These are phyloP conservation scores for Phycomyces blakesleeanus DNA, from an alignment of 192 early-diverging fungal species.

Conservation along the genomic window DNA sequence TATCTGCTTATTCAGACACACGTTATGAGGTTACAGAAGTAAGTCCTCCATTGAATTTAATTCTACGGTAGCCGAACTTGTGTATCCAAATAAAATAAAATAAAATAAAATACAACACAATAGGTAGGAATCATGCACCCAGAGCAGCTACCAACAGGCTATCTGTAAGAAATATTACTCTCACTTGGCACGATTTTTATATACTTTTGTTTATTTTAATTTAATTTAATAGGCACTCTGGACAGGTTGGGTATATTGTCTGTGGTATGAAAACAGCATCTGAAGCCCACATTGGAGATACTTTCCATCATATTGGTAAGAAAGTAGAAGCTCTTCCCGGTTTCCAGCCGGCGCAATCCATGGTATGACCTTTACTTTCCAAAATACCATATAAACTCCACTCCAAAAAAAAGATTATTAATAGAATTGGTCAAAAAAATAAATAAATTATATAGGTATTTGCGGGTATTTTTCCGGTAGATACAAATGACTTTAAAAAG, in stretches of 20 bases:
- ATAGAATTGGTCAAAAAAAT: background rate
- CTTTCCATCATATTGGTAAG: slow-evolving; percentile 72
- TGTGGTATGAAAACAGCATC: slow-evolving; percentile 90
- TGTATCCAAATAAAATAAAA: too few relatives aligned
- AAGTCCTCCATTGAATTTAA: background rate
- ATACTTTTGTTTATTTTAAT: too few relatives aligned
- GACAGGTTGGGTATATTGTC: slow-evolving; percentile 89
- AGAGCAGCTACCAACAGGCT: slow-evolving; percentile 66
- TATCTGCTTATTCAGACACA: slow-evolving; percentile 69
- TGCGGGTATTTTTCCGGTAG: slow-evolving; percentile 91
- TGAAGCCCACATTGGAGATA: slow-evolving; percentile 95
- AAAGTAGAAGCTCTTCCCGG: slow-evolving; percentile 76
- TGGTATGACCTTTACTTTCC: slow-evolving; percentile 49
- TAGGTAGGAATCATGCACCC: slow-evolving; percentile 93
- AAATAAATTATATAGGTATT: slow-evolving; percentile 50
- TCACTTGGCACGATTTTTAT: too few relatives aligned
- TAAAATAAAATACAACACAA: too few relatives aligned
- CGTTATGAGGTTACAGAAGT: slow-evolving; percentile 84
- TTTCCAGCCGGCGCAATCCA: slow-evolving; percentile 91
- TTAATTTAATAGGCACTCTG: slow-evolving; percentile 46
- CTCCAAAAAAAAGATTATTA: background rate
- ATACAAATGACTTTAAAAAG: slow-evolving; percentile 82
- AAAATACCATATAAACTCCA: background rate
- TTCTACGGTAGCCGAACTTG: too few relatives aligned
- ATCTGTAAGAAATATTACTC: slow-evolving; percentile 51